Base-by-base conservation (phyloP, 495 filamentous ascomycete species). In the Pseudomonodictys pantanalensis region DNA sequence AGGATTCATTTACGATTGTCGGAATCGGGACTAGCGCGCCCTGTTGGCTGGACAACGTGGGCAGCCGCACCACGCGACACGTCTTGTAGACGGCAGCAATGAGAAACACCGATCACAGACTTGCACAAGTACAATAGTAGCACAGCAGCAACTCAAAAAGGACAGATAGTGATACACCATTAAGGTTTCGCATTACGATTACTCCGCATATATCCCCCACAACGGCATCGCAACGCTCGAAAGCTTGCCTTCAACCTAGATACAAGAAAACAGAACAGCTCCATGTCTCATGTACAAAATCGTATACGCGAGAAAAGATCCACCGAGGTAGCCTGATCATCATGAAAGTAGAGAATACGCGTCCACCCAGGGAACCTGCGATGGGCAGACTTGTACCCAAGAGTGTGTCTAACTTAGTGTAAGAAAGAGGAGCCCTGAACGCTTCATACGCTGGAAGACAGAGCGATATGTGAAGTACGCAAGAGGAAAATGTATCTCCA, bases 301-400 rank as follows among this genome's bases (percentile, higher is more conserved):
- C 46, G 55, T 51, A 20, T 51, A 58, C 45, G 33, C 43, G 15
- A 50, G 23, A 51, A 48, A n/a, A 18, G 11, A 44, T 42, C 25
- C 4, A 41, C 33, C 22, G 18, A 29, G 24, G 28, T n/a, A n/a
- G n/a, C n/a, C n/a, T n/a, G 7, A 24, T 20, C 17, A 20, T 25
- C 46, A 17, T 23, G 11, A 9, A 35, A 29, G 26, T 46, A 60
- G 28, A 3, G 22, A 25, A 45, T 23, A 1, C 10, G 1, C 11
- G n/a, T 20, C 1, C 11, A 17, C 48, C 30, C 26, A 45, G 26
- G 6, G 38, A 24, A 30, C 46, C 30, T 33, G 48, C 32, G 38
- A 25, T 51, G 46, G 38, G 53, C 25, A 24, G 20, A 20, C 35
- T 12, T 22, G 43, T 46, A 10, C 43, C 22, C 32, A 38, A 8